Conservation (phyloP, 768 basidiomycete species). For the Lyophyllum decastes region DNA sequence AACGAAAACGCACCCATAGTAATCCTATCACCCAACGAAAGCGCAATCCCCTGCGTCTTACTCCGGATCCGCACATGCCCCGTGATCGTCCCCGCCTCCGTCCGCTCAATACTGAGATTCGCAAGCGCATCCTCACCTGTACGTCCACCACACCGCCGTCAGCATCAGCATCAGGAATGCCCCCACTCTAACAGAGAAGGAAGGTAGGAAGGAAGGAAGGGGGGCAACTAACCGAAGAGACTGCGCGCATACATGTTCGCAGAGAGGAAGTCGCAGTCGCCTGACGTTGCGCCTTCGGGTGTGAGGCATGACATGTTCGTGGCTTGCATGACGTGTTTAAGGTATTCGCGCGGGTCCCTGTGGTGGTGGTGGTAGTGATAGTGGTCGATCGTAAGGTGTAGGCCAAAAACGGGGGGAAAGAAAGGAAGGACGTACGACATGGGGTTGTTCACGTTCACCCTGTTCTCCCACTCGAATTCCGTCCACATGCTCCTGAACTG, state of each 20-base stretch:
- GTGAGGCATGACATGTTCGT: constrained; percentile 99
- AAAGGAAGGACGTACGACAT: constrained; percentile 62
- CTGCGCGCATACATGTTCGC: constrained; percentile 97
- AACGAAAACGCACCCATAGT: constrained; percentile 49
- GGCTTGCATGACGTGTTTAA: constrained; percentile 92
- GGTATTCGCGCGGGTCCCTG: constrained; percentile 86
- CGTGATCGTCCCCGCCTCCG: constrained; percentile 76
- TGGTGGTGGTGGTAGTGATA: neutral
- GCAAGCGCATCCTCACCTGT: constrained; percentile 94
- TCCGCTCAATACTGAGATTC: constrained; percentile 90
- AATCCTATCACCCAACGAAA: constrained; percentile 90
- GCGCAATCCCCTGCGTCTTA: constrained; percentile 96
- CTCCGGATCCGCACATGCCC: constrained; percentile 96
- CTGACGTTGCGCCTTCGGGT: constrained; percentile 90
- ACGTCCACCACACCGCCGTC: neutral
- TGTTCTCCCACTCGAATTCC: constrained; percentile 99
- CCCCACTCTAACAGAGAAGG: too few species aligned
- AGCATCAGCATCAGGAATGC: too few species aligned
- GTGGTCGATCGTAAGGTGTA: neutral
- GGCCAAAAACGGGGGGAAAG: neutral
- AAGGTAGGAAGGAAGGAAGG: neutral
- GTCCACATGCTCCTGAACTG: constrained; percentile 99
- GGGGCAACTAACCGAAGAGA: constrained; percentile 72
- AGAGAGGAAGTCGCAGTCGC: constrained; percentile 95
- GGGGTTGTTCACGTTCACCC: constrained; percentile 88